Percentiles rank a stretch among this genome's conserved stretches.
phyloP scores from a whole-genome alignment of 331 rosid species.

The Spiraea crenata region DNA sequence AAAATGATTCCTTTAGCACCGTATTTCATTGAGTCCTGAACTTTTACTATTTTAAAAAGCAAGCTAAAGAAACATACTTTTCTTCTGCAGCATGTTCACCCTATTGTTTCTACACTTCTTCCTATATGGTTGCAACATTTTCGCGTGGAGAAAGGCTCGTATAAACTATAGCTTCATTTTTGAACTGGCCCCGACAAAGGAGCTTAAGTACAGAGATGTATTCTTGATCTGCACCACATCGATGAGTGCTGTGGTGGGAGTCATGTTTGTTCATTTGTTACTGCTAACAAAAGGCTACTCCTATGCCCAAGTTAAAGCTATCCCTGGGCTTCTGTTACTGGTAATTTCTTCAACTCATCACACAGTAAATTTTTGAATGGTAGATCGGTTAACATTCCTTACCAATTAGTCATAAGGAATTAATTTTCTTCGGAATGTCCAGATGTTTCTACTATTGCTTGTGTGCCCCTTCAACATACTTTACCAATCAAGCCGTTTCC shows the following conservation, averaged over 20 bases:
- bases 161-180: conserved; percentile 91
- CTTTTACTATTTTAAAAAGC: neutral
- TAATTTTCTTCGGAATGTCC: conserved; percentile 27
- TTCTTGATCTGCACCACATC: conserved; percentile 83
- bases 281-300: conserved; percentile 75
- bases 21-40: neutral
- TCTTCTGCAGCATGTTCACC: conserved; percentile 87
- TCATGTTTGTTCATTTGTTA: conserved; percentile 74
- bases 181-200: conserved; percentile 68
- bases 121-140: conserved; percentile 87
- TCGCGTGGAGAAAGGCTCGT: conserved; percentile 86
- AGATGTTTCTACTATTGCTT: conserved; percentile 64
- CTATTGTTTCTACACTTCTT: conserved; percentile 91
- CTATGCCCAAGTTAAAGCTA: conserved; percentile 63
- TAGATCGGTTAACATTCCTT: neutral
- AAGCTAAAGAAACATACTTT: neutral
- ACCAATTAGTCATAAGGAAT: no score
- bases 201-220: conserved; percentile 80
- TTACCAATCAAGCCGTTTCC: conserved; percentile 75
- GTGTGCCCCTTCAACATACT: conserved; percentile 78
- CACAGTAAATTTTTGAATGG: neutral
- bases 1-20: neutral
- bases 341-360: conserved; percentile 37
- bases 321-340: conserved; percentile 82
- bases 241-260: conserved; percentile 74